These are phyloP conservation scores for Teunomyces kruisii DNA, from an alignment of 805 yeast genomes.

Conservation along the genomic window DNA sequence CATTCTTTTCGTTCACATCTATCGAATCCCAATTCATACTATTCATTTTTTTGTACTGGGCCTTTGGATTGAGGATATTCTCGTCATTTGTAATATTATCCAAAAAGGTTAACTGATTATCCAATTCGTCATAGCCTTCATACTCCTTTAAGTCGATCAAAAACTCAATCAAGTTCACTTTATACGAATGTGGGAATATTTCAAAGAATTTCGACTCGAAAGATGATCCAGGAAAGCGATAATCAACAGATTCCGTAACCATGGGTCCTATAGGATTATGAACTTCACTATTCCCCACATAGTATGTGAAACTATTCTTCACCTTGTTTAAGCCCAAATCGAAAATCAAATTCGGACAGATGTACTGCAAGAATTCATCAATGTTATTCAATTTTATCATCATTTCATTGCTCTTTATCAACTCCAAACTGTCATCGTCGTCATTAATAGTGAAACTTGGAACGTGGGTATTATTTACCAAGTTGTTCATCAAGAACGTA, in stretches of 20 bases:
- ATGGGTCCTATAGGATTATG: slow-evolving; percentile 4
- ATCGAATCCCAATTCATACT: slow-evolving; percentile 38
- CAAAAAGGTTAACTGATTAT: slow-evolving; percentile 34
- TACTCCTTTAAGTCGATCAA: slow-evolving; percentile 20
- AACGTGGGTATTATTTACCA: slow-evolving; percentile 18
- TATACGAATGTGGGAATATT: slow-evolving; percentile 33
- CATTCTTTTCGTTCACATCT: slow-evolving; percentile 15
- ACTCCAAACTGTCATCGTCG: slow-evolving; percentile 32
- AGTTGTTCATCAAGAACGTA: slow-evolving; percentile 42
- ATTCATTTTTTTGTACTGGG: slow-evolving; percentile 20
- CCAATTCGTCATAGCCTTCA: slow-evolving; percentile 20
- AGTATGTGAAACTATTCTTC: slow-evolving; percentile 12
- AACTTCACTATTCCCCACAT: slow-evolving; percentile 1
- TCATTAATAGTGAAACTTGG: slow-evolving; percentile 32
- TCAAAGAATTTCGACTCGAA: slow-evolving; percentile 21
- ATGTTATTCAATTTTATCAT: slow-evolving; percentile 25
- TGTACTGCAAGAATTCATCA: slow-evolving; percentile 35
- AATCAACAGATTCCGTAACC: slow-evolving; percentile 6
- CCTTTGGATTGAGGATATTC: slow-evolving; percentile 22
- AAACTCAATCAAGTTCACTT: slow-evolving; percentile 35
- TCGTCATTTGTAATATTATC: slow-evolving; percentile 38
- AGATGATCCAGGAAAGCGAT: not conserved
- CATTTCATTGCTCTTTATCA: slow-evolving; percentile 29
- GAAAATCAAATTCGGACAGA: slow-evolving; percentile 42
- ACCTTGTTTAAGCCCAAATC: slow-evolving; percentile 29